Percentiles rank a stretch among this genome's conserved stretches.
phyloP scores from a whole-genome alignment of 2,329 filamentous ascomycete species.

The Calonectria leucothoes region DNA sequence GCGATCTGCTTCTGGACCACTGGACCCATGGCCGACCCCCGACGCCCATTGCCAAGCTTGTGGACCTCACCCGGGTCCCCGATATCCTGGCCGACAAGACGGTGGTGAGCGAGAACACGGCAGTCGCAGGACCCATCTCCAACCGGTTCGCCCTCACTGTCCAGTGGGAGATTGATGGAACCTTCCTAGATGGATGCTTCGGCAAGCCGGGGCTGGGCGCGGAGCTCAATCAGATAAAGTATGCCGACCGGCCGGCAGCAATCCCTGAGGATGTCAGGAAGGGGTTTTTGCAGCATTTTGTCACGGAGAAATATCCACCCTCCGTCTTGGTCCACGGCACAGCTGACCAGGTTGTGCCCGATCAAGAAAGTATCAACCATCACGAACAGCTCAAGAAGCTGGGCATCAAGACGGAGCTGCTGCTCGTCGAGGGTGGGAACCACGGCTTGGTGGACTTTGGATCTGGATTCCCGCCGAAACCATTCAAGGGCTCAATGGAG shows the following conservation, averaged over 20 bases:
- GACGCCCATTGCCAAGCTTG: constrained; percentile 10
- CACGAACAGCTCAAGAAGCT: constrained; percentile 14
- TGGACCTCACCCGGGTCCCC: constrained; percentile 6
- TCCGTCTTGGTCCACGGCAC: constrained; percentile 19
- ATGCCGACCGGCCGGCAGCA: not conserved
- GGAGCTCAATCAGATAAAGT: constrained; percentile 8
- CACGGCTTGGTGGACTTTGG: constrained; percentile 9
- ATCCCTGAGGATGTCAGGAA: constrained; percentile 11
- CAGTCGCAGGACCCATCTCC: not conserved
- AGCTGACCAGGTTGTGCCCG: constrained; percentile 3
- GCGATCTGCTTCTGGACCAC: constrained; percentile 17
- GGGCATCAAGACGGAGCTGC: constrained; percentile 11
- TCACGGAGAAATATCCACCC: constrained; percentile 20
- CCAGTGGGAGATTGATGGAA: constrained; percentile 18
- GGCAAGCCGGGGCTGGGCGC: constrained; percentile 13
- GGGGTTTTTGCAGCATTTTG: constrained; percentile 17
- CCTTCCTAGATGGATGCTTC: constrained; percentile 13
- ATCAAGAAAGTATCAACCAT: constrained; percentile 13
- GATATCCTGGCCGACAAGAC: constrained; percentile 10
- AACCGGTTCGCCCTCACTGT: constrained; percentile 13
- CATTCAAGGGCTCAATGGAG: constrained; percentile 11
- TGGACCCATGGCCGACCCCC: constrained; percentile 9
- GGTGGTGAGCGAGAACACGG: constrained; percentile 15
- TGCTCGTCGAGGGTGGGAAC: not conserved
- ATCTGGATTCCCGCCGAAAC: not conserved